Evolutionary conservation across 2,329 filamentous ascomycete genomes (phyloP), one percentile per base, ranked within the genome.

Genomic region (Cladophialophora carrionii): DNA sequence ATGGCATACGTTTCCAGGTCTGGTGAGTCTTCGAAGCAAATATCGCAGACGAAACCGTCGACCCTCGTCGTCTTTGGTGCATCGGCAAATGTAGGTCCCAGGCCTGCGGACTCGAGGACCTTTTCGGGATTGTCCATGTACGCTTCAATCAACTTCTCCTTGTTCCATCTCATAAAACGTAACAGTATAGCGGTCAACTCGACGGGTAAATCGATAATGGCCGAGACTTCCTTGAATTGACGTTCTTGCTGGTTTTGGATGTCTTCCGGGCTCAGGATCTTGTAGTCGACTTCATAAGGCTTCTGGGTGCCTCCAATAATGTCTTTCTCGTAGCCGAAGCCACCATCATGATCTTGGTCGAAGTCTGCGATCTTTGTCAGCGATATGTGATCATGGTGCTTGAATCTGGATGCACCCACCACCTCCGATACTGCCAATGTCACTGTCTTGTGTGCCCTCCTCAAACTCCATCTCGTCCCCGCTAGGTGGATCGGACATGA

Each of bases 131-230:
- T 86, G 70, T 99, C 94, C 93, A 99, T 97, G 78, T 98, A 98
- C 69, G 92, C 88, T 74, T 99, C 95, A 63, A 98, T 93, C 71
- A 99, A 78, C 46, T 91, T 88, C 76, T 99, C 95, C 77, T 96
- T 95, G 78, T 98, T 98, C 95, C 95, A 99, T 74, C 92, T 86
- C 72, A 91, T 91, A 78, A 95, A 87, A 54, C 95, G 89, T 65
- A 99, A 82, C 48, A 99, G 83, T 60, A 99, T 97, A 26, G 93
- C 94, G 0, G 91, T 88, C 68, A 95, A 91, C 78, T 98, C 95
- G 72, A 91, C 90, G 17, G 90, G 88, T 75, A 97, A 88, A 65
- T 93, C 91, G 41, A 99, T 84, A 69, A 99, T 94, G 81, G 89
- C 90, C 69, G 95, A 92, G 66, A 98, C 92, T 75, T 98, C 93